Evolutionary conservation across 495 filamentous ascomycete species (phyloP).

Genomic region (Penicillium silybi): DNA sequence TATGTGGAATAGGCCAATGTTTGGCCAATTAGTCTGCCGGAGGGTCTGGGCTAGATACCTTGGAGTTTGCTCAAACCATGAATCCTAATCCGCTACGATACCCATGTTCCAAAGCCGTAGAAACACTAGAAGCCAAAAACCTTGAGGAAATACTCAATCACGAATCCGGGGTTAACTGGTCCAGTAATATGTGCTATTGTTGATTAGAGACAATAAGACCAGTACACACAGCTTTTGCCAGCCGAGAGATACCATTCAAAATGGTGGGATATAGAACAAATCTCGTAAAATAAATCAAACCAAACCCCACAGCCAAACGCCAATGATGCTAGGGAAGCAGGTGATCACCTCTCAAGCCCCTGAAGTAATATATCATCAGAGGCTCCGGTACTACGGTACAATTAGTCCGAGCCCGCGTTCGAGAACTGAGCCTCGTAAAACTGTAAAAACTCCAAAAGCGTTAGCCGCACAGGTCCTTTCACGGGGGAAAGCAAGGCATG

Average conservation of each 20-base stretch:
- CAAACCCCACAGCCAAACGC: slow-evolving; percentile 18
- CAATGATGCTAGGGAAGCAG: slow-evolving; percentile 21
- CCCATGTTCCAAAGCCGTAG: not conserved
- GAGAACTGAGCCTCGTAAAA: slow-evolving; percentile 44
- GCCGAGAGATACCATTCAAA: not conserved
- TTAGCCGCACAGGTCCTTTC: slow-evolving; percentile 21
- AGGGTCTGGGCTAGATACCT: not conserved
- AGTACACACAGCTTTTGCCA: not conserved
- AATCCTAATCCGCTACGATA: not conserved
- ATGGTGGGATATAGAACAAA: slow-evolving; percentile 18
- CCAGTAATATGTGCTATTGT: slow-evolving; percentile 2
- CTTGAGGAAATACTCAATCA: not conserved
- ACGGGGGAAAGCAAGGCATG: not conserved
- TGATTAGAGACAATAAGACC: not conserved
- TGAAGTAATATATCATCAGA: not conserved
- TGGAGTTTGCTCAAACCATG: slow-evolving; percentile 4
- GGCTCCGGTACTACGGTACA: not conserved
- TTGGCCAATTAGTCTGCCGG: not conserved
- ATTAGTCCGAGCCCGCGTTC: slow-evolving; percentile 34
- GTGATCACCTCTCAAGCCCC: not conserved
- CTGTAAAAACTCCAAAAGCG: slow-evolving; percentile 40
- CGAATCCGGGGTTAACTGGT: not conserved
- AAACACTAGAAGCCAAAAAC: not conserved
- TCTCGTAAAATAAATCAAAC: slow-evolving; percentile 10
- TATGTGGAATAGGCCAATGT: not conserved